These are phyloP conservation scores for Pulveroboletus sp. DNA, from an alignment of 1,284 basidiomycete species.

Conservation along the genomic window DNA sequence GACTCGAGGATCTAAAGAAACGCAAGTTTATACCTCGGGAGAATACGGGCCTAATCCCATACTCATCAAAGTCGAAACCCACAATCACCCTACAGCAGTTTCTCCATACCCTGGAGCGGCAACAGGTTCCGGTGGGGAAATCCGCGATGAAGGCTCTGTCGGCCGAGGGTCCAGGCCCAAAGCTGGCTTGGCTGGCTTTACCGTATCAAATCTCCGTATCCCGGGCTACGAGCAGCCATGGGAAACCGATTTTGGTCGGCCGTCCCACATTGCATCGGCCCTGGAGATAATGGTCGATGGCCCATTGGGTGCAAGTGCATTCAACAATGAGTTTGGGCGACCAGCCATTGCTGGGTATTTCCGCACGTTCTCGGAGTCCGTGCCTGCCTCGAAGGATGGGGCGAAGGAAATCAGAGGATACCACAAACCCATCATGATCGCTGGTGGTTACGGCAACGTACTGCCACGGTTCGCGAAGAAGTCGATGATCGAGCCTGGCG, in stretches of 20 bases:
- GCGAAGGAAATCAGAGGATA: slow-evolving; percentile 80
- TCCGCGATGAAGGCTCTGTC: slow-evolving; percentile 96
- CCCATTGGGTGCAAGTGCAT: slow-evolving; percentile 91
- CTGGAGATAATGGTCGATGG: slow-evolving; percentile 98
- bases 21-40: slow-evolving; percentile 54
- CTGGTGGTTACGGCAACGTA: slow-evolving; percentile 94
- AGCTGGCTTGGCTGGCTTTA: slow-evolving; percentile 92
- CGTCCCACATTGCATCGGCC: slow-evolving; percentile 88
- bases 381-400: slow-evolving; percentile 49
- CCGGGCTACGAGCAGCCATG: slow-evolving; percentile 88
- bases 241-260: slow-evolving; percentile 91
- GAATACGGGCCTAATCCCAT: slow-evolving; percentile 81
- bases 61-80: slow-evolving; percentile 97
- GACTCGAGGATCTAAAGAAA: slow-evolving; percentile 30
- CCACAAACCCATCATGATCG: slow-evolving; percentile 99
- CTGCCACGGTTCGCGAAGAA: slow-evolving; percentile 81
- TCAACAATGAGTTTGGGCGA: slow-evolving; percentile 98
- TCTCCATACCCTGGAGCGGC: slow-evolving; percentile 98
- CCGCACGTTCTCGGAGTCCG: slow-evolving; percentile 83
- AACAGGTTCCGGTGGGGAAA: slow-evolving; percentile 97
- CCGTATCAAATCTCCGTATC: slow-evolving; percentile 92
- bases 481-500: slow-evolving; percentile 70
- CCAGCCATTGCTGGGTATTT: slow-evolving; percentile 87
- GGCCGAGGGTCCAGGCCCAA: slow-evolving; percentile 96
- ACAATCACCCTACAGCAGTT: slow-evolving; percentile 98